Percentiles rank a stretch among this genome's conserved stretches.
Conservation (phyloP, 345 rosid species). For the Hirschfeldia incana region DNA sequence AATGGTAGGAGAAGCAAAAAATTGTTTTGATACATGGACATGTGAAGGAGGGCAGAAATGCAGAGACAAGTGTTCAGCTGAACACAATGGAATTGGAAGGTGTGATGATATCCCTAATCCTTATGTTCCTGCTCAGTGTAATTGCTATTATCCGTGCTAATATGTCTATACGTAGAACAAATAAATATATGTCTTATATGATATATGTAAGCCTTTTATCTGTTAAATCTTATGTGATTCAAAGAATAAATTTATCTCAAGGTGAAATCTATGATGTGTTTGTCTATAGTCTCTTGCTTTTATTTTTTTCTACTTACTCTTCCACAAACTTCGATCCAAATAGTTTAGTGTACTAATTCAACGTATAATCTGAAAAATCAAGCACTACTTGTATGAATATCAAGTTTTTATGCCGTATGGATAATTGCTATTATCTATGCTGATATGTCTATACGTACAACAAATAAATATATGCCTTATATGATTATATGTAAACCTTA, state of each 20-base stretch:
- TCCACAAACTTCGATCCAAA: too few relatives aligned
- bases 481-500: not conserved
- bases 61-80: too few relatives aligned
- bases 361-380: too few relatives aligned
- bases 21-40: not conserved
- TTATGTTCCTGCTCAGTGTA: not conserved
- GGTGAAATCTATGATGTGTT: slow-evolving; percentile 39
- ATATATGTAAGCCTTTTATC: not conserved
- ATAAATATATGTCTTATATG: not conserved
- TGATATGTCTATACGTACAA: not conserved
- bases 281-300: too few relatives aligned
- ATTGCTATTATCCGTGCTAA: not conserved
- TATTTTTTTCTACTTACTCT: too few relatives aligned
- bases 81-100: too few relatives aligned
- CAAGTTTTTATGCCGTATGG: not conserved
- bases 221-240: not conserved
- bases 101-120: too few relatives aligned
- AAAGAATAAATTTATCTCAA: slow-evolving; percentile 43
- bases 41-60: not conserved
- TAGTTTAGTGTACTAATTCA: too few relatives aligned
- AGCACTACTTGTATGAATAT: too few relatives aligned
- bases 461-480: not conserved
- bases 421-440: not conserved
- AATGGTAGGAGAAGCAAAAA: not conserved
- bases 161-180: not conserved